Conservation (phyloP, 768 basidiomycete species). For the Scleroderma bovista region DNA sequence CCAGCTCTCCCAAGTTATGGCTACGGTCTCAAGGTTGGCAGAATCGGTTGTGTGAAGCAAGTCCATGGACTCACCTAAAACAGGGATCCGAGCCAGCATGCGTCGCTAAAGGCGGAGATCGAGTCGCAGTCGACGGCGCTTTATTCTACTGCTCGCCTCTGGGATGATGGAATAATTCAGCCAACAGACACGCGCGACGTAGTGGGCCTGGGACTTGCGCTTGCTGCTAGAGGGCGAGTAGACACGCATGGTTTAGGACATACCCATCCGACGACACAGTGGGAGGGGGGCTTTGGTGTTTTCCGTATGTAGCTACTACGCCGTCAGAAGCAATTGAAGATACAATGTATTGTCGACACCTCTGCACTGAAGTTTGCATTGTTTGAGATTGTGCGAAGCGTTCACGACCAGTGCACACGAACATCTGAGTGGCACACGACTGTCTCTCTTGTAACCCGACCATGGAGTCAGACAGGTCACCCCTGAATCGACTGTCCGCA, state of each 20-base stretch:
- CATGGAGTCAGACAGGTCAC: slow-evolving; percentile 16
- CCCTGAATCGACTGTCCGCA: slow-evolving; percentile 42
- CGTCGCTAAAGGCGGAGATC: slow-evolving; percentile 71
- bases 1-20: slow-evolving; percentile 92
- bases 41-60: neutral
- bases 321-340: neutral
- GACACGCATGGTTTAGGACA: slow-evolving; percentile 7
- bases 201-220: slow-evolving; percentile 79
- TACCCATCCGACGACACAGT: slow-evolving; percentile 53
- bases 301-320: slow-evolving; percentile 84
- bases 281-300: slow-evolving; percentile 73
- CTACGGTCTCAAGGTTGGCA: slow-evolving; percentile 73
- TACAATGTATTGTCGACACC: neutral
- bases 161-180: slow-evolving; percentile 90
- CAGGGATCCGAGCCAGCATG: slow-evolving; percentile 78
- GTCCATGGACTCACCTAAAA: neutral
- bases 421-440: too few relatives aligned
- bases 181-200: slow-evolving; percentile 87
- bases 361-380: neutral
- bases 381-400: too few relatives aligned
- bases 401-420: too few relatives aligned
- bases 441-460: too few relatives aligned
- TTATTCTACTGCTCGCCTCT: slow-evolving; percentile 88
- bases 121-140: slow-evolving; percentile 83
- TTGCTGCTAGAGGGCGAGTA: slow-evolving; percentile 50